Conservation (phyloP, 108 stramenopile genomes). For the Skeletonema costatum region DNA sequence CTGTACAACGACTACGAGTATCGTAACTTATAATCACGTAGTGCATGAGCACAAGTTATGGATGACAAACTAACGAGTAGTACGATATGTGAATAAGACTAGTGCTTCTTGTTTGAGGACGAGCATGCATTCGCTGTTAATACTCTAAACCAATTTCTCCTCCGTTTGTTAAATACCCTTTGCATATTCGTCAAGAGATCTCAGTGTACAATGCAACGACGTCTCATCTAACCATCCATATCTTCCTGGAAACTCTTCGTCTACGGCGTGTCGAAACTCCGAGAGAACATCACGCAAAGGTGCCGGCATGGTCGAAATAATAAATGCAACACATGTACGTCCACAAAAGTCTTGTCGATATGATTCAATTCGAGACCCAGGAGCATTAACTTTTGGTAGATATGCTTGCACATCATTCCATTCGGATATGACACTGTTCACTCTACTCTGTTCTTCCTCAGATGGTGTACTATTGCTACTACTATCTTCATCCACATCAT, state of each 20-base stretch:
- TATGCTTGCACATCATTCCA: conserved; percentile 8
- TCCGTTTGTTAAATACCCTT: not conserved
- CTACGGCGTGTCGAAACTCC: not conserved
- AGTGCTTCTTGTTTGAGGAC: too few species aligned
- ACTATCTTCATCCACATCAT: not conserved
- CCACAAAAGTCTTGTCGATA: conserved; percentile 3
- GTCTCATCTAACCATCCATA: conserved; percentile 6
- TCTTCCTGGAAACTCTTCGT: conserved; percentile 4
- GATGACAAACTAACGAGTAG: too few species aligned
- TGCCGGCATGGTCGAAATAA: not conserved
- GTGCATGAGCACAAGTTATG: too few species aligned
- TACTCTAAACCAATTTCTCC: not conserved
- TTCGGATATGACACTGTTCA: not conserved
- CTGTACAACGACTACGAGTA: too few species aligned
- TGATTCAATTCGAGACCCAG: conserved; percentile 2
- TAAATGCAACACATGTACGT: conserved; percentile 7
- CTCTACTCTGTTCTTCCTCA: conserved; percentile 2
- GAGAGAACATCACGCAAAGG: not conserved
- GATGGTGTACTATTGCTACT: not conserved
- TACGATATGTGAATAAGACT: too few species aligned
- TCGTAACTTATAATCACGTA: too few species aligned
- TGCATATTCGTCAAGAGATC: not conserved
- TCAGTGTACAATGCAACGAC: conserved; percentile 10
- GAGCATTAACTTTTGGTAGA: conserved; percentile 9
- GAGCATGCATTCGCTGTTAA: too few species aligned